A percentile compares a stretch with the other conserved stretches of the same genome.
Conservation (phyloP, 2,329 filamentous ascomycete genomes). For the Aspergillus piperis region DNA sequence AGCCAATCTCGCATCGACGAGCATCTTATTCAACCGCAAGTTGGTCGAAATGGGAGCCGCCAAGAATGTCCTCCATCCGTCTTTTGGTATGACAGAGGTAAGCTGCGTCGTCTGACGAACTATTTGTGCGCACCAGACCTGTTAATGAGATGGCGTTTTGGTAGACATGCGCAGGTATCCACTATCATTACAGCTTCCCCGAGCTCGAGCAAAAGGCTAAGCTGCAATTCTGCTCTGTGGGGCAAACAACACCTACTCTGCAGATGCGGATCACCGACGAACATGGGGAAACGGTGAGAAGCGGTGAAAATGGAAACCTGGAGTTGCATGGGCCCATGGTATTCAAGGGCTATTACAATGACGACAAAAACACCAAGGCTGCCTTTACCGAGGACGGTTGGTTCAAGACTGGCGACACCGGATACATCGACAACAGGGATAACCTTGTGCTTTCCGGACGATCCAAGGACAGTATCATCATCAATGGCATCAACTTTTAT, state of each 20-base stretch:
- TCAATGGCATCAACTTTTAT: conserved; percentile 5
- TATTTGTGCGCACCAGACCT: neutral
- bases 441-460: conserved; percentile 3
- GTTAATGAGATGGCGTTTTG: neutral
- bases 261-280: neutral
- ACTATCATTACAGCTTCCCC: conserved; percentile 48
- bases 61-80: conserved; percentile 43
- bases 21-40: conserved; percentile 38
- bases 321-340: conserved; percentile 3
- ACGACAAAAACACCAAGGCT: neutral
- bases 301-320: conserved; percentile 1
- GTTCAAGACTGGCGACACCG: conserved; percentile 4
- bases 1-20: conserved; percentile 35
- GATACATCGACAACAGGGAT: neutral
- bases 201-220: conserved; percentile 35
- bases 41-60: conserved; percentile 31
- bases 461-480: conserved; percentile 6
- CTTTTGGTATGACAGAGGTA: conserved; percentile 45
- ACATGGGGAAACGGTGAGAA: neutral
- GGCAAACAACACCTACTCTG: neutral
- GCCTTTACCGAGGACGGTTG: conserved; percentile 2
- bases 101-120: neutral
- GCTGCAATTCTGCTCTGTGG: conserved; percentile 1
- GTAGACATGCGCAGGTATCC: conserved; percentile 51
- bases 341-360: conserved; percentile 5